phyloP scores from a whole-genome alignment of 2,329 filamentous ascomycete species.

The Colletotrichum musicola region DNA sequence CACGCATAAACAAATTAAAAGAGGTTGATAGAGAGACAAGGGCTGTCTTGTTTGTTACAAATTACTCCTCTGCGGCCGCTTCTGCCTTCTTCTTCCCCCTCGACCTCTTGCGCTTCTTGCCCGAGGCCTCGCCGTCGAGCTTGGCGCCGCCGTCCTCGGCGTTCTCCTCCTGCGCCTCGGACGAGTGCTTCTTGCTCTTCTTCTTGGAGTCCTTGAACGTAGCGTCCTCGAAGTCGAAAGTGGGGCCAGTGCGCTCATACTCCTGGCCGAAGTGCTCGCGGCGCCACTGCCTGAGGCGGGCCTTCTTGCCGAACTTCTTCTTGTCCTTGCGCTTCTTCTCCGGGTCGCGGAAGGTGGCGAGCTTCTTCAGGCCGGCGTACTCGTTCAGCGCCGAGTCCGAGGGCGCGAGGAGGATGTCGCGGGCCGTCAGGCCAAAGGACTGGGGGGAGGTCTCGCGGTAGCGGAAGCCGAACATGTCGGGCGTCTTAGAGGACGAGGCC shows the following conservation, averaged over 20 bases:
- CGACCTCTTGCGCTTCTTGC: conserved; percentile 67
- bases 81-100: conserved; percentile 57
- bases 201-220: conserved; percentile 40
- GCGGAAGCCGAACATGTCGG: conserved; percentile 70
- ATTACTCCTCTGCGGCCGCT: conserved; percentile 33
- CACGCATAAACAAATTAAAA: not conserved
- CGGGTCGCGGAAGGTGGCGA: conserved; percentile 87
- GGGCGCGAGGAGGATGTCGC: conserved; percentile 90
- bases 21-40: not conserved
- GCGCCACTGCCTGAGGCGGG: conserved; percentile 87
- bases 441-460: conserved; percentile 95
- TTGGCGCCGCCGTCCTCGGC: conserved; percentile 46
- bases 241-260: conserved; percentile 68
- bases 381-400: conserved; percentile 88
- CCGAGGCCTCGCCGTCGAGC: conserved; percentile 44
- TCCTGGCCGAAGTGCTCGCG: conserved; percentile 72
- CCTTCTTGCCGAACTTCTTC: conserved; percentile 93
- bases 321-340: conserved; percentile 92
- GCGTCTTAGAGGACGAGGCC: conserved; percentile 52
- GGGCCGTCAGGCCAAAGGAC: conserved; percentile 87
- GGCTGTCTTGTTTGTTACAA: no score
- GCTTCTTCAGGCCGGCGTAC: conserved; percentile 94
- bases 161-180: conserved; percentile 45
- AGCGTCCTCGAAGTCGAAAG: conserved; percentile 65
- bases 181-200: conserved; percentile 39